These are phyloP conservation scores for Phytophthora tubulina DNA, from an alignment of 352 stramenopile genomes.

Conservation along the genomic window DNA sequence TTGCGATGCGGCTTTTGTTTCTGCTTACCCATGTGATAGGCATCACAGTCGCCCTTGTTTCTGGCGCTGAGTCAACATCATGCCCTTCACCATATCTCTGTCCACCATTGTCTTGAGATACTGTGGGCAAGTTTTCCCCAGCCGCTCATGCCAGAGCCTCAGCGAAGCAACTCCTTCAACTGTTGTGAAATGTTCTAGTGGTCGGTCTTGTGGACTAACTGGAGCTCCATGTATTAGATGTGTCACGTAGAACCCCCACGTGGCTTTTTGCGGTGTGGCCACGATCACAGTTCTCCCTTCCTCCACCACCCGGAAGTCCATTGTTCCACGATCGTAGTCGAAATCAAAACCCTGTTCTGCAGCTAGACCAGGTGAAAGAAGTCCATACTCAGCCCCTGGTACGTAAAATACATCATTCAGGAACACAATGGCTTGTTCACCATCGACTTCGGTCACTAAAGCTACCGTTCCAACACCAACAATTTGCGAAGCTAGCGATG, in stretches of 20 bases:
- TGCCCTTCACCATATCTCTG: constrained; percentile 2
- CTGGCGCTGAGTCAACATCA: constrained; percentile 1
- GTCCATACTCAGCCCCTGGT: not conserved
- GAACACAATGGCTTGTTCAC: not conserved
- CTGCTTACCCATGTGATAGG: constrained; percentile 17
- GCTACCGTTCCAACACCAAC: constrained; percentile 9
- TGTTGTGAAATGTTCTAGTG: not conserved
- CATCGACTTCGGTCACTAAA: constrained; percentile 12
- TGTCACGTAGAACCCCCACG: constrained; percentile 9
- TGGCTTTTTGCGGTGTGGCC: constrained; percentile 3
- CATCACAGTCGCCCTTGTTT: not conserved
- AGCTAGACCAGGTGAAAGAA: no score
- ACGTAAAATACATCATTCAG: constrained; percentile 14
- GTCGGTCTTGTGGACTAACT: no score
- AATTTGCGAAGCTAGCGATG: constrained; percentile 1
- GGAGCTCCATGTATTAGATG: not conserved
- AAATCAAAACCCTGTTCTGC: constrained; percentile 5
- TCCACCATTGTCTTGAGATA: constrained; percentile 15
- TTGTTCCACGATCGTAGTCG: not conserved
- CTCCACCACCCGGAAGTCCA: not conserved
- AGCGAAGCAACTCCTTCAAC: constrained; percentile 4
- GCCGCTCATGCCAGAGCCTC: constrained; percentile 8
- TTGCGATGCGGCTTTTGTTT: not conserved
- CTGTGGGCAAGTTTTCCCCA: constrained; percentile 10
- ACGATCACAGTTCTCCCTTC: constrained; percentile 1